Percentiles rank a stretch among this genome's conserved stretches.
phyloP scores from a whole-genome alignment of 1,284 basidiomycete species.

The Crucibulum parvulum region DNA sequence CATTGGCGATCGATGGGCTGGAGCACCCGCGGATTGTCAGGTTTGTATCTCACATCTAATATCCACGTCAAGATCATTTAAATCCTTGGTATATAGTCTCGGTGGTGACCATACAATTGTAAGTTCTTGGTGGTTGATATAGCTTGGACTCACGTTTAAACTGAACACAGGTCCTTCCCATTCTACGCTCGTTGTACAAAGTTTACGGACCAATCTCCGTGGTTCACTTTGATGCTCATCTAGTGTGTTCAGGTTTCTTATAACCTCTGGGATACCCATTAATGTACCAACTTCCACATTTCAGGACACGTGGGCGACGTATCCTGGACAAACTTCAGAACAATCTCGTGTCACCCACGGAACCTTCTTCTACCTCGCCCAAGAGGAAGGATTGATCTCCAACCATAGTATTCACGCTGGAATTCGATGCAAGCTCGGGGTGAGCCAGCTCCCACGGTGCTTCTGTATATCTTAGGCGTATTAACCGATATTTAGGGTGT shows the following conservation, averaged over 20 bases:
- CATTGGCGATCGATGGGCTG: slow-evolving; percentile 57
- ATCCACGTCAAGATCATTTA: not conserved
- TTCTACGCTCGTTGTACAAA: slow-evolving; percentile 74
- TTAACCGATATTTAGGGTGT: slow-evolving; percentile 47
- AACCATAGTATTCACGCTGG: slow-evolving; percentile 82
- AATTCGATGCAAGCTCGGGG: slow-evolving; percentile 74
- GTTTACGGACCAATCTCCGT: slow-evolving; percentile 81
- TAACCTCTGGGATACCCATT: not conserved
- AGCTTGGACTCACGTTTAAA: not conserved
- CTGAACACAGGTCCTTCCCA: slow-evolving; percentile 58
- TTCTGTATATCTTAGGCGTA: not conserved
- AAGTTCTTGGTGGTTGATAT: slow-evolving; percentile 10
- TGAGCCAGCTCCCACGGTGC: slow-evolving; percentile 32
- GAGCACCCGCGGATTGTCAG: slow-evolving; percentile 75
- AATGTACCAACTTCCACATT: not conserved
- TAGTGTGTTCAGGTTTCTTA: slow-evolving; percentile 37
- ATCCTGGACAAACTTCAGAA: slow-evolving; percentile 58
- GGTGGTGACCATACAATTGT: slow-evolving; percentile 86
- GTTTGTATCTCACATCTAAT: slow-evolving; percentile 34
- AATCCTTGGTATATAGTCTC: slow-evolving; percentile 46
- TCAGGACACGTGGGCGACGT: slow-evolving; percentile 59
- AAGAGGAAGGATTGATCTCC: slow-evolving; percentile 74
- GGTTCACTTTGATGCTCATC: slow-evolving; percentile 84
- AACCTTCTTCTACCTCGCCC: slow-evolving; percentile 78
- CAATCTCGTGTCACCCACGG: slow-evolving; percentile 78